These are phyloP conservation scores for Syzygium jambos DNA, from an alignment of 345 rosid species.

Conservation along the genomic window DNA sequence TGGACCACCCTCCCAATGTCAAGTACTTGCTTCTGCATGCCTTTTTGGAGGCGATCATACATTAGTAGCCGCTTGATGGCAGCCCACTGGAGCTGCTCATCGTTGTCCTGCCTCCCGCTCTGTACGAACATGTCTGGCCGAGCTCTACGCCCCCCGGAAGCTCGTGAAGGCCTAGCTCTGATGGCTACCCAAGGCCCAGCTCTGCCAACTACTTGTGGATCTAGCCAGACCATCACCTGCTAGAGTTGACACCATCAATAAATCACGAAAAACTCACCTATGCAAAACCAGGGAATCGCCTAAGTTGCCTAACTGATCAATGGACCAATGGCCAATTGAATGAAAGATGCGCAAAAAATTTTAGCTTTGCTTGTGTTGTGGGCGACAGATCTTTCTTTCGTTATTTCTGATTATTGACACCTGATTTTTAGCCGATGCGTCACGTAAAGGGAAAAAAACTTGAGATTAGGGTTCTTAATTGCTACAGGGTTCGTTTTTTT, in stretches of 20 bases:
- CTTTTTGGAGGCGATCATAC: conserved; percentile 52
- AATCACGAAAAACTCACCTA: background rate
- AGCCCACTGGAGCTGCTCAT: conserved; percentile 81
- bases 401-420: background rate
- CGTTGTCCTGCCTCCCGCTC: conserved; percentile 41
- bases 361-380: background rate
- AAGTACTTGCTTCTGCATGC: conserved; percentile 42
- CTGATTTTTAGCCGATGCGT: too few species aligned
- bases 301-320: background rate
- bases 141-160: conserved; percentile 39
- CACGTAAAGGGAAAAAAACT: too few species aligned
- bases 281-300: background rate
- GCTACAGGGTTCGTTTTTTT: too few species aligned
- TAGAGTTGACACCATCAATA: conserved; percentile 18
- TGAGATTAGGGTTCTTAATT: too few species aligned
- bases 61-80: conserved; percentile 81
- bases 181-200: conserved; percentile 28
- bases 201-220: conserved; percentile 48
- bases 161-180: conserved; percentile 37
- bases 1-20: conserved; percentile 33
- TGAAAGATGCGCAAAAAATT: background rate
- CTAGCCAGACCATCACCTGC: conserved; percentile 49
- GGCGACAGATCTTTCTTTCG: background rate
- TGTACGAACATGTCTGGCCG: conserved; percentile 25
- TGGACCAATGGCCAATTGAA: background rate